phyloP scores from a whole-genome alignment of 2,329 filamentous ascomycete species.

The Scedosporium minutisporum region DNA sequence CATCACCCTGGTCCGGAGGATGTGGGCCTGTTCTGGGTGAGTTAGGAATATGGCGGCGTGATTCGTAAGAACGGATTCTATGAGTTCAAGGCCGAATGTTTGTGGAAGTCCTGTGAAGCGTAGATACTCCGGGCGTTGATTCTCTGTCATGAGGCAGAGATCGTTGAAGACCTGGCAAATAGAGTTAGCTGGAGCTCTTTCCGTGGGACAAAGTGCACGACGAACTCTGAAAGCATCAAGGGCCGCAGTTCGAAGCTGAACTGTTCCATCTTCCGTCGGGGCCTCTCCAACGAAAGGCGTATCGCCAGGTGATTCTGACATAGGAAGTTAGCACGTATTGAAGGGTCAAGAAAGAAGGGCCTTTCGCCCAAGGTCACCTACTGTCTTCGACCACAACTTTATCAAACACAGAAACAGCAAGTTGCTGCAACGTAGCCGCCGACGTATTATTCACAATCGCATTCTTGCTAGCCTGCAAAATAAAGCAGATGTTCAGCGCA shows the following conservation, averaged over 20 bases:
- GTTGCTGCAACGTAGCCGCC: slow-evolving; percentile 88
- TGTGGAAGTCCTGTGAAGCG: slow-evolving; percentile 68
- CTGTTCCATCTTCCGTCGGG: slow-evolving; percentile 51
- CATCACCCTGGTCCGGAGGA: slow-evolving; percentile 69
- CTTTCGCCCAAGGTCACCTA: slow-evolving; percentile 27
- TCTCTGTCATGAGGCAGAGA: slow-evolving; percentile 77
- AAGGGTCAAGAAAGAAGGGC: not conserved
- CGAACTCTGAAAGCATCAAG: slow-evolving; percentile 72
- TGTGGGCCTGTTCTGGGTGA: slow-evolving; percentile 71
- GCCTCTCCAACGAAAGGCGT: slow-evolving; percentile 56
- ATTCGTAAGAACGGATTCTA: slow-evolving; percentile 82
- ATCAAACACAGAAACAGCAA: slow-evolving; percentile 88
- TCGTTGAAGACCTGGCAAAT: slow-evolving; percentile 66
- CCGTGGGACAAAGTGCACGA: not conserved
- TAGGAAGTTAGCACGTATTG: not conserved
- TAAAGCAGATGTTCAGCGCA: slow-evolving; percentile 82
- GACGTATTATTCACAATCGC: slow-evolving; percentile 91
- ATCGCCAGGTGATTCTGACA: slow-evolving; percentile 34
- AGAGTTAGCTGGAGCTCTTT: not conserved
- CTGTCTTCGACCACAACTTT: slow-evolving; percentile 78
- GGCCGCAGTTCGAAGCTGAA: slow-evolving; percentile 64
- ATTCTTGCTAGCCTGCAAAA: slow-evolving; percentile 84
- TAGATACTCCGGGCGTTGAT: slow-evolving; percentile 73
- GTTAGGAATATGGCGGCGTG: slow-evolving; percentile 70
- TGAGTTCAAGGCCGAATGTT: slow-evolving; percentile 79